These are phyloP conservation scores for Suillus tomentosus DNA, from an alignment of 768 basidiomycete species.

Conservation along the genomic window DNA sequence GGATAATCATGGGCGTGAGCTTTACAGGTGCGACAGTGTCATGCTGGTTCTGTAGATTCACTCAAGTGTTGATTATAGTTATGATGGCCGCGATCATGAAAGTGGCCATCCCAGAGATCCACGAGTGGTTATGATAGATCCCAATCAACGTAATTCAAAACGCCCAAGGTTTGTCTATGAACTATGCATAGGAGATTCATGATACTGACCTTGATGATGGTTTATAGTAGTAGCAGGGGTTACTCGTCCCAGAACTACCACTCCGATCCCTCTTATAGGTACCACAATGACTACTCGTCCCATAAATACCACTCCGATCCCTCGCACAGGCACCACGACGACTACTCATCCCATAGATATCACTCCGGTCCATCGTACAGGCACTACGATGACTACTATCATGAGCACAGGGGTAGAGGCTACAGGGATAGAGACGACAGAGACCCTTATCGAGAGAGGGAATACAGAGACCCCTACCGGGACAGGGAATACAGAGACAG, in stretches of 20 bases:
- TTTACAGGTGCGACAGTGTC: constrained; percentile 49
- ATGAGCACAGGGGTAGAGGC: constrained; percentile 22
- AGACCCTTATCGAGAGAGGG: constrained; percentile 20
- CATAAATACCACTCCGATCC: constrained; percentile 25
- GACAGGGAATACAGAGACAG: constrained; percentile 21
- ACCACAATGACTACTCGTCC: constrained; percentile 17
- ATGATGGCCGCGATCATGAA: constrained; percentile 27
- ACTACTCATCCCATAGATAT: constrained; percentile 25
- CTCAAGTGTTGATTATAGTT: constrained; percentile 20
- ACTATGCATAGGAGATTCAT: neutral
- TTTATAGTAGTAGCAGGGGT: constrained; percentile 25
- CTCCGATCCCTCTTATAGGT: constrained; percentile 18
- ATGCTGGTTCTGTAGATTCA: neutral
- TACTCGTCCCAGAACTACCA: constrained; percentile 27
- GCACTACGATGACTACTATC: constrained; percentile 23
- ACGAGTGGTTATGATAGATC: constrained; percentile 27
- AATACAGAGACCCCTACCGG: constrained; percentile 22
- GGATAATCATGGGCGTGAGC: constrained; percentile 57
- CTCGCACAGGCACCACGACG: neutral
- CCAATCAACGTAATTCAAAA: constrained; percentile 19
- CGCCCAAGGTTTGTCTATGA: constrained; percentile 22
- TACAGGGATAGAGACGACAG: constrained; percentile 26
- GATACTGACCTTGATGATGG: constrained; percentile 13
- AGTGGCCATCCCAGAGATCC: constrained; percentile 29
- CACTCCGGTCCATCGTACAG: constrained; percentile 27